These are phyloP conservation scores for Umbelopsis isabellina DNA, from an alignment of 192 early-diverging fungal genomes.

Conservation along the genomic window DNA sequence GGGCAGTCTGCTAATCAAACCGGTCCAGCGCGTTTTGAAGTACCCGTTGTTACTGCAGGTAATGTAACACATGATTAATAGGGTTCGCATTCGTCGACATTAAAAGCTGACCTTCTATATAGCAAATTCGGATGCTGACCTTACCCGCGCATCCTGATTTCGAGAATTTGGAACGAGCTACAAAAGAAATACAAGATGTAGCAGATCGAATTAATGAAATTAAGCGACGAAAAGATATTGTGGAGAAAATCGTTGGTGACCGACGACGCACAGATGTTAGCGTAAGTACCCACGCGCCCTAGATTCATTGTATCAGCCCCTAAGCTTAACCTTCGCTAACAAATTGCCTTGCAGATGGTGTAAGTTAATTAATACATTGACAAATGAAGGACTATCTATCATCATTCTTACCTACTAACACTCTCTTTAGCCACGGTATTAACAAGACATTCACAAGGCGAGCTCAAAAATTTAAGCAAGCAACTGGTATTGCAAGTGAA, in stretches of 20 bases:
- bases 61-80: conserved; percentile 18
- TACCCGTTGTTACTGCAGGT: conserved; percentile 88
- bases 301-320: background rate
- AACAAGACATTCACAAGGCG: conserved; percentile 69
- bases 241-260: conserved; percentile 79
- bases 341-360: conserved; percentile 33
- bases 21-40: conserved; percentile 97
- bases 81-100: background rate
- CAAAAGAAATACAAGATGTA: conserved; percentile 59
- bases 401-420: background rate
- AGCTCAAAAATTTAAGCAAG: conserved; percentile 68
- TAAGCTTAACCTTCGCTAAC: background rate
- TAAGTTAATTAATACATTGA: conserved; percentile 28
- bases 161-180: conserved; percentile 52
- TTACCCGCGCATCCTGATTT: conserved; percentile 58
- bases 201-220: conserved; percentile 86
- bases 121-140: conserved; percentile 46
- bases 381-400: background rate
- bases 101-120: conserved; percentile 12
- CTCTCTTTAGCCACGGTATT: conserved; percentile 68
- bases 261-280: conserved; percentile 69
- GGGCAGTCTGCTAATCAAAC: conserved; percentile 89
- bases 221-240: conserved; percentile 85
- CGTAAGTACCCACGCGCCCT: conserved; percentile 47
- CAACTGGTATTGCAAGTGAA: conserved; percentile 59